Evolutionary conservation across 345 rosid genomes (phyloP), one percentile per base, ranked within the genome.

Genomic region (Melaleuca quinquenervia): DNA sequence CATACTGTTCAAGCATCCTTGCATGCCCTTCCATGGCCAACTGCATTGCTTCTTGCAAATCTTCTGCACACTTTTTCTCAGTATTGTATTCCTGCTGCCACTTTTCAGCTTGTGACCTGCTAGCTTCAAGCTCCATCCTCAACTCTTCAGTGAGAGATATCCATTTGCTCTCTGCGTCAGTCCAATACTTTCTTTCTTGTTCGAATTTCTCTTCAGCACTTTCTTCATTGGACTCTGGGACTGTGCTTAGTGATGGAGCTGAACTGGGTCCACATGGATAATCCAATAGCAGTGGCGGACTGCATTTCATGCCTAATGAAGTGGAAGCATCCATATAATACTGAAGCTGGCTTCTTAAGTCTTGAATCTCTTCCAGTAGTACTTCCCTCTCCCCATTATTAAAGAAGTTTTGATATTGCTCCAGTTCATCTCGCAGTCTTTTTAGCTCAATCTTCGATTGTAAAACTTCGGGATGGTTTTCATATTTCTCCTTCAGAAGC

Each of bases 1-100:
- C 99, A 87, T 96, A 94, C 87, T 98, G 98, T 87, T 98, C 99
- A 88, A 98, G 95, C 96, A 96, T 95, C 85, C 99, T 92, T 54
- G 96, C 97, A 89, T 98, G 97, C 27, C 99, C 98, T 86, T 93
- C 94, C 98, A 98, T 98, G 52, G 99, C 99, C 93, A 91, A 92
- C 91, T 92, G 99, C 98, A 98, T 93, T 70, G 99, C 98, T 92
- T 96, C 97, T 82, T 91, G 92, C 90, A 94, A 90, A 87, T 98
- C 99, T 90, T 94, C 95, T 3, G 91, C 87, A 86, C 99, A 98
- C 90, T 88, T 95, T 93, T 93, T 95, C 92, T 98, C 99, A 1
- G 90, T 93, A 82, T 91, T 96, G 53, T 95, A 84, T 83, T 96
- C 99, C 90, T 90, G 97, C 89, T 91, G 92, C 90, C 86, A 91